These are phyloP conservation scores for Aspergillus baeticus DNA, from an alignment of 495 filamentous ascomycete species.

Conservation along the genomic window DNA sequence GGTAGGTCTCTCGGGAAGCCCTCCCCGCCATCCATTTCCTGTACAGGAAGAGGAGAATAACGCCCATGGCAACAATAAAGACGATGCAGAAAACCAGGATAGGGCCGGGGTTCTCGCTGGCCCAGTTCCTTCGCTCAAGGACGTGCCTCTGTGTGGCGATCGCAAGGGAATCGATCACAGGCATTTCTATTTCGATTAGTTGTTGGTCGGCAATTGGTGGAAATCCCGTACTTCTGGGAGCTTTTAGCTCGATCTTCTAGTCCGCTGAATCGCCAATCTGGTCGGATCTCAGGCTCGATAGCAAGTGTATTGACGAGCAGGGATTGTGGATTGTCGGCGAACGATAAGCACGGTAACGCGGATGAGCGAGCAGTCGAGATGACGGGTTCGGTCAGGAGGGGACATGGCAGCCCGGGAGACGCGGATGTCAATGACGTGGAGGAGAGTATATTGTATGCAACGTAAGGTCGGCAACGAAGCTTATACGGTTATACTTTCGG, in stretches of 20 bases:
- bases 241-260: neutral
- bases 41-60: slow-evolving; percentile 43
- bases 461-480: slow-evolving; percentile 9
- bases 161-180: slow-evolving; percentile 32
- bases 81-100: slow-evolving; percentile 56
- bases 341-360: neutral
- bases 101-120: slow-evolving; percentile 47
- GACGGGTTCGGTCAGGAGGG: slow-evolving; percentile 5
- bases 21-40: slow-evolving; percentile 38
- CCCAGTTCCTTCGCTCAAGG: slow-evolving; percentile 48
- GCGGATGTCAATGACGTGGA: slow-evolving; percentile 22
- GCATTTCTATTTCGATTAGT: slow-evolving; percentile 30
- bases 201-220: neutral
- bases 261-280: neutral
- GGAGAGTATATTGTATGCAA: slow-evolving; percentile 19
- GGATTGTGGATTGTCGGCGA: no score
- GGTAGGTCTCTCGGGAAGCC: slow-evolving; percentile 30
- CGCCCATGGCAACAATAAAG: slow-evolving; percentile 43
- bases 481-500: slow-evolving; percentile 4
- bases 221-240: neutral
- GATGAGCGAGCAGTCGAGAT: neutral
- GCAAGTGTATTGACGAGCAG: no score
- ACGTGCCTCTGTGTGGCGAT: slow-evolving; percentile 19
- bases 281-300: no score
- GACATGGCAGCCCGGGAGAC: slow-evolving; percentile 3